A percentile compares a stretch with the other conserved stretches of the same genome.
These are phyloP conservation scores for Chenopodium quinoa DNA, from an alignment of 148 eudicot species.

Conservation along the genomic window DNA sequence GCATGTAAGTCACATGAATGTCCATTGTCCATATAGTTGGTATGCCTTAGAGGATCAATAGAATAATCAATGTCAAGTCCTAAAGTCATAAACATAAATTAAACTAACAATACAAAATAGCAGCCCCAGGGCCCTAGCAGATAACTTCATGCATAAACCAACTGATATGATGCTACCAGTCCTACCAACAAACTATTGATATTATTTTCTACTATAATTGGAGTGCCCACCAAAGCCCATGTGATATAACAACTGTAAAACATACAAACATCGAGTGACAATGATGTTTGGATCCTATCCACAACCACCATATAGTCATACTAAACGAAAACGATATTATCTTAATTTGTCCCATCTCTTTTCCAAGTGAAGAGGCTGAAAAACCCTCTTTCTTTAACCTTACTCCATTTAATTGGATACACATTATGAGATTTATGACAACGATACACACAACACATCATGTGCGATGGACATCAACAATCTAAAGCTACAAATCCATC, in stretches of 20 bases:
- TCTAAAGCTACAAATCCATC: neutral
- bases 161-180: neutral
- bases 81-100: neutral
- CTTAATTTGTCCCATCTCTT: neutral
- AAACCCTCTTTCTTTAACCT: neutral
- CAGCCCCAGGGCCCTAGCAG: neutral
- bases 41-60: neutral
- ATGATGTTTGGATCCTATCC: slow-evolving; percentile 5
- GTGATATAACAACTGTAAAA: neutral
- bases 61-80: neutral
- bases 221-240: neutral
- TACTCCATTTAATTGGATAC: neutral
- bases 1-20: neutral
- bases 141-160: slow-evolving; percentile 1
- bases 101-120: neutral
- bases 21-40: neutral
- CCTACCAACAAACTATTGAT: neutral
- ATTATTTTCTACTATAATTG: neutral
- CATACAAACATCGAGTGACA: neutral
- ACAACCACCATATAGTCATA: slow-evolving; percentile 1
- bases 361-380: neutral
- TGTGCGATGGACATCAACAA: neutral
- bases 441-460: neutral
- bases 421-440: neutral
- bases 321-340: neutral